These are phyloP conservation scores for Penicillium sp. DNA, from an alignment of 2,329 filamentous ascomycete species.

Conservation along the genomic window DNA sequence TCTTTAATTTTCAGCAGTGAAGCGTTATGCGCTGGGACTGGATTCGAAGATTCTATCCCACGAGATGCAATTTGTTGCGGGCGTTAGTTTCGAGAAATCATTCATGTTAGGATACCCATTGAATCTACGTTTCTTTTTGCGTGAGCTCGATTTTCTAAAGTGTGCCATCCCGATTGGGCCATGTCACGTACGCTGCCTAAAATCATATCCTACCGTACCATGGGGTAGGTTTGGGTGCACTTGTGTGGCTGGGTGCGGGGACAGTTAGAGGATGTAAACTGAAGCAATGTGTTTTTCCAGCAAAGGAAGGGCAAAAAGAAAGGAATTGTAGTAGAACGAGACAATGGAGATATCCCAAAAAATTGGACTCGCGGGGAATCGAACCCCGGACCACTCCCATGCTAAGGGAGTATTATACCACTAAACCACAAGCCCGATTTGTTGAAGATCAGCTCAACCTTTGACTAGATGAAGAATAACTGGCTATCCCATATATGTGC, in stretches of 20 bases:
- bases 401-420: constrained; percentile 54
- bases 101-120: neutral
- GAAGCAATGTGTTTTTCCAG: too few relatives aligned
- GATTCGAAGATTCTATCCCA: too few relatives aligned
- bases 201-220: too few relatives aligned
- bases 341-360: constrained; percentile 3
- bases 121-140: neutral
- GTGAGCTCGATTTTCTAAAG: too few relatives aligned
- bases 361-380: constrained; percentile 53
- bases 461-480: neutral
- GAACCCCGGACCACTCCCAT: constrained; percentile 54
- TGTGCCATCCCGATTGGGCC: neutral
- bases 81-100: too few relatives aligned
- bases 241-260: too few relatives aligned
- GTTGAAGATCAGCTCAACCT: neutral
- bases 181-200: too few relatives aligned
- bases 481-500: too few relatives aligned
- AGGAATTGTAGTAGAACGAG: neutral
- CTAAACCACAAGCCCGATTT: constrained; percentile 46
- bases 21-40: neutral
- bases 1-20: constrained; percentile 26
- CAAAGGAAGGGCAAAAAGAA: neutral
- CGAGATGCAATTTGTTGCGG: neutral
- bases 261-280: too few relatives aligned
- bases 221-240: too few relatives aligned